A percentile compares a stretch with the other conserved stretches of the same genome.
phyloP scores from a whole-genome alignment of 495 filamentous ascomycete species.

The Talaromyces thailandensis region DNA sequence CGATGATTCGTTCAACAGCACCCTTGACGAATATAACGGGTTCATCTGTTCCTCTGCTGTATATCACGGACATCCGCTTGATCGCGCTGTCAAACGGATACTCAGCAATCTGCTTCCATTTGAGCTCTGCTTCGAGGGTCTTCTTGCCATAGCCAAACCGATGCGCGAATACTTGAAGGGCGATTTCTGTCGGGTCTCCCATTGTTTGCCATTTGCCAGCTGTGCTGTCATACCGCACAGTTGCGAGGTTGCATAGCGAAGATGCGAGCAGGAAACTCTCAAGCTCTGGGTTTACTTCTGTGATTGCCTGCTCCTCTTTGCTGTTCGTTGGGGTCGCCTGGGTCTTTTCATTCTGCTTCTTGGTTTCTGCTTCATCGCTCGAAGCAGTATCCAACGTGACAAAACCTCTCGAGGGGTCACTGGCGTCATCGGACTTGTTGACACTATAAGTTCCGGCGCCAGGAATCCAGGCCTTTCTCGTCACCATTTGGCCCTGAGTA shows the following conservation, averaged over 20 bases:
- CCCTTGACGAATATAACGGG: constrained; percentile 57
- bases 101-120: constrained; percentile 60
- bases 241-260: constrained; percentile 73
- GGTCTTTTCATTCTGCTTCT: constrained; percentile 11
- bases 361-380: not conserved
- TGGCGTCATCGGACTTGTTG: constrained; percentile 42
- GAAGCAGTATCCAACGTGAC: constrained; percentile 33
- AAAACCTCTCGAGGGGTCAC: constrained; percentile 57
- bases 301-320: constrained; percentile 9
- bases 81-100: constrained; percentile 76
- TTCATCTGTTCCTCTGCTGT: constrained; percentile 22
- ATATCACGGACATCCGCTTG: constrained; percentile 80
- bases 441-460: constrained; percentile 52
- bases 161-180: constrained; percentile 68
- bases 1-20: constrained; percentile 53
- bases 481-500: constrained; percentile 73
- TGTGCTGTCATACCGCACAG: constrained; percentile 47
- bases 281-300: constrained; percentile 30
- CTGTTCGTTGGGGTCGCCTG: constrained; percentile 22
- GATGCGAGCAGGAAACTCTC: constrained; percentile 58
- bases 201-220: constrained; percentile 55
- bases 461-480: constrained; percentile 74
- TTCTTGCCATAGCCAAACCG: constrained; percentile 58
- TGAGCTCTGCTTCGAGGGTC: constrained; percentile 37
- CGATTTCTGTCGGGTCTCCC: constrained; percentile 79